These are phyloP conservation scores for Tricholomella constricta DNA, from an alignment of 768 basidiomycete species.

Conservation along the genomic window DNA sequence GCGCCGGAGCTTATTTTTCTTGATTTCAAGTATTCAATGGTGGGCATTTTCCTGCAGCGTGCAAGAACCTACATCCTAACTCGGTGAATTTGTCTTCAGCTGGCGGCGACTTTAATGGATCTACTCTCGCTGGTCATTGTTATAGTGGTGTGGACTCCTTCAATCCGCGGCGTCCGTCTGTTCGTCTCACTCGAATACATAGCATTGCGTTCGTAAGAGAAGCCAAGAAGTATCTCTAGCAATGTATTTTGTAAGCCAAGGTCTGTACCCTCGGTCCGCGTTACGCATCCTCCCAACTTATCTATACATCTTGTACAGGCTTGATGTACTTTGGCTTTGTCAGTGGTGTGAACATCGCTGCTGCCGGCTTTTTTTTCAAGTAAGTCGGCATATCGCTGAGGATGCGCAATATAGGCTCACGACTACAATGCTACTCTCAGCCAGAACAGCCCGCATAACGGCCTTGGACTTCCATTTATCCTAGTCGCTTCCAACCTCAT, in stretches of 20 bases:
- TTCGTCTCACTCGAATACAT: neutral
- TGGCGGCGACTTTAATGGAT: conserved; percentile 40
- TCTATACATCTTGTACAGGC: conserved; percentile 22
- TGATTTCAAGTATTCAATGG: conserved; percentile 22
- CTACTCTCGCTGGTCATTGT: conserved; percentile 37
- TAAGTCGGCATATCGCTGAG: conserved; percentile 12
- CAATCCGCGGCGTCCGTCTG: neutral
- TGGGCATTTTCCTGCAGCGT: neutral
- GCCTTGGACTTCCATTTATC: conserved; percentile 38
- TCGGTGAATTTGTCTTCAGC: conserved; percentile 17
- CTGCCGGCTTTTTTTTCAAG: conserved; percentile 36
- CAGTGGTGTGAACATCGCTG: conserved; percentile 28
- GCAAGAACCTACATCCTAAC: neutral
- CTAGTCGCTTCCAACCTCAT: conserved; percentile 39
- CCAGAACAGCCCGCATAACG: conserved; percentile 31
- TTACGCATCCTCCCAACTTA: neutral
- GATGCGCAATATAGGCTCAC: neutral
- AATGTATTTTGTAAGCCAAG: conserved; percentile 40
- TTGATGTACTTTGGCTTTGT: conserved; percentile 34
- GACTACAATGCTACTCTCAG: conserved; percentile 19
- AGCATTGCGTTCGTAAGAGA: conserved; percentile 31
- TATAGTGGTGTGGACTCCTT: conserved; percentile 27
- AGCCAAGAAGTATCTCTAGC: conserved; percentile 33
- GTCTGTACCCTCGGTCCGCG: conserved; percentile 15
- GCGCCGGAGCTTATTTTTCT: neutral